Evolutionary conservation across 2,329 filamentous ascomycete species (phyloP).

Genomic region (Phialophora chinensis): DNA sequence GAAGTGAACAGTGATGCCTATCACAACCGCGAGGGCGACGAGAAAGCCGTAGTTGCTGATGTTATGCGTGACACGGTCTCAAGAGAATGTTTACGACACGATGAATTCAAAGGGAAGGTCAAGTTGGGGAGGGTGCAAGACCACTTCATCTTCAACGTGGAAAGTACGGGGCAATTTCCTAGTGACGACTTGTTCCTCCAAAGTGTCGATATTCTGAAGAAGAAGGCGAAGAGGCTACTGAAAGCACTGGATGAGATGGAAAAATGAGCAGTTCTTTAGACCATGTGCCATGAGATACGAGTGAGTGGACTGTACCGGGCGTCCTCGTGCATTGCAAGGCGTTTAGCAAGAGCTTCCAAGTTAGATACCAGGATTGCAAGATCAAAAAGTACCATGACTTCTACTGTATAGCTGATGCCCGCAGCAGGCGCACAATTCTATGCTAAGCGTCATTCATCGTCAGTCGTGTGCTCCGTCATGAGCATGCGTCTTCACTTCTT

Average conservation of each 20-base stretch:
- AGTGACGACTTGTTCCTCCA: conserved; percentile 94
- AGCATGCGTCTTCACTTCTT: conserved; percentile 39
- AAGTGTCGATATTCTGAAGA: conserved; percentile 80
- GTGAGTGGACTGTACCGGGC: conserved; percentile 33
- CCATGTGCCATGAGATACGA: conserved; percentile 23
- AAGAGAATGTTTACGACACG: conserved; percentile 86
- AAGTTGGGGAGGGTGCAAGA: conserved; percentile 87
- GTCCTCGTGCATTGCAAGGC: conserved; percentile 30
- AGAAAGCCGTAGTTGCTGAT: conserved; percentile 85
- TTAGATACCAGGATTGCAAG: conserved; percentile 33
- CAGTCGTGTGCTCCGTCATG: background rate
- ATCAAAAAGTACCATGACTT: conserved; percentile 23
- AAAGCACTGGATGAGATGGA: conserved; percentile 51
- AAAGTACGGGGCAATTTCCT: conserved; percentile 93
- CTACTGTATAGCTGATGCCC: conserved; percentile 1
- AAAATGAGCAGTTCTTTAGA: conserved; percentile 43
- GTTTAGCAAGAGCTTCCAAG: conserved; percentile 17
- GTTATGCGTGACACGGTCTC: conserved; percentile 95
- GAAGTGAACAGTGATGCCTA: conserved; percentile 66
- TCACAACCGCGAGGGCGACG: conserved; percentile 75
- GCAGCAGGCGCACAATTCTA: background rate
- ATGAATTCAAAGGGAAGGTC: conserved; percentile 94
- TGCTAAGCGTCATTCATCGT: background rate
- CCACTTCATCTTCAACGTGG: conserved; percentile 96
- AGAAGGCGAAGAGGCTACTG: conserved; percentile 70